Base-by-base conservation (phyloP, 371 early-diverging fungal species). In the Apophysomyces trapeziformis region DNA sequence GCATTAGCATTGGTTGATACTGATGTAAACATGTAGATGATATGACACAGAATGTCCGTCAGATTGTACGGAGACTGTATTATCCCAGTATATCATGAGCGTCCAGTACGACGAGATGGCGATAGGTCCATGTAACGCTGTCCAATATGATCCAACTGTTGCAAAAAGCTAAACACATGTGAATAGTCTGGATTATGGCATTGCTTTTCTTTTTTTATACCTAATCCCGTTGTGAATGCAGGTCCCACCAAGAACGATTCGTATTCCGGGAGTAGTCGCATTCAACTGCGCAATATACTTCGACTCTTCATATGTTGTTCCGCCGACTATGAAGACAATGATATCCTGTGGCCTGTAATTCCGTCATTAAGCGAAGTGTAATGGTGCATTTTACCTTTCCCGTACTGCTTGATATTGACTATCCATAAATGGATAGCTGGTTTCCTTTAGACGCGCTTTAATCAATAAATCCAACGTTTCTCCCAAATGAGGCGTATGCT, bases 301-400 rank as follows among this genome's bases (percentile, higher is more conserved):
- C 2, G 96, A 95, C 70, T 99, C 99, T 60, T 94, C 96, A 78
- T 89, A 94, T 0, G 98, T 99, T 1, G 88, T 83, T 11, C 99
- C 99, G 36, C 97, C 97, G 58, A 96, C 85, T 56, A 98, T 89
- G 75, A 96, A 97, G 9, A 98, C 87, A 58, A 98, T 91, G 56
- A 97, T 85, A 73, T 97, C 96, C 69, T 95, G 96, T 14, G 96
- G 95, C 71, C 96, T 91, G 68, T 18, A 3, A 26, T 45, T 9
- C 60, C 8, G 21, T 13, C 4, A 43, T 12, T 32, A 41, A 21
- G 16, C 56, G 59, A 5, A 44, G 5, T 13, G 16, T 46, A 36
- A 32, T 54, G 38, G 21, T 45, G 5, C 18, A 36, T 35, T 11
- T 74, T 72, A 88, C 90, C 84, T 89, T 76, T 93, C 93, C 7